Base-by-base conservation (phyloP, 164 flowering plant species). In the Paratinospora sagittata region DNA sequence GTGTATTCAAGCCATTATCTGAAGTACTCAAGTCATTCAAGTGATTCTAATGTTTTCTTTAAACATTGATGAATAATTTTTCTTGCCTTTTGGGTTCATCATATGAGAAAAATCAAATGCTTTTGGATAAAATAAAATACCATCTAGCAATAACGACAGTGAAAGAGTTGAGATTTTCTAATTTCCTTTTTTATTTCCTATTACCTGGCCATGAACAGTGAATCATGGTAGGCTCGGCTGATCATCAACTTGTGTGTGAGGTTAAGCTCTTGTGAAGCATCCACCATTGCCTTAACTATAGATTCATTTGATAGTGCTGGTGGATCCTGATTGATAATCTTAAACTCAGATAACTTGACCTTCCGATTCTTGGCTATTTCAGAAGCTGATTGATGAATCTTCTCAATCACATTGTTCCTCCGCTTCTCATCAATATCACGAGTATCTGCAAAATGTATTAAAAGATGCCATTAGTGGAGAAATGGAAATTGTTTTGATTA, bases 141-240 rank as follows among this genome's bases (percentile, higher is more conserved):
- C 7, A 8, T 52, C 21, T 52, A 52, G 21, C 21, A 52, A 17
- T 19, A 52, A 52, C 23, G 8, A 52, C 21, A 41, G 11, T 11
- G 45, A 41, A 41, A 41, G 45, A 41, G 45, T 41, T 41, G 45
- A 41, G 13, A 41, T 41, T 41, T 41, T 41, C 45, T 16, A 52
- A 52, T 17, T 7, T 8, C 23, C 8, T n/a, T 67, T 16, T 19
- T 24, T 1, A 14, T 1, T 37, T 39, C 64, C 14, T 5, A 36
- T 67, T 84, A 94, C 97, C 97, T 91, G 81, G 99, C 97, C 99
- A 95, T 92, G 79, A 92, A 95, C 27, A 95, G 78, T 17, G 99
- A 92, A 86, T 95, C 99, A 77, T 95, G 99, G 73, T 95, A 95
- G 67, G 99, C 99, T 81, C 99, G 81, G 83, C 98, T 95, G 69